These are phyloP conservation scores for Verticillium klebahnii DNA, from an alignment of 2,329 filamentous ascomycete species.

Conservation along the genomic window DNA sequence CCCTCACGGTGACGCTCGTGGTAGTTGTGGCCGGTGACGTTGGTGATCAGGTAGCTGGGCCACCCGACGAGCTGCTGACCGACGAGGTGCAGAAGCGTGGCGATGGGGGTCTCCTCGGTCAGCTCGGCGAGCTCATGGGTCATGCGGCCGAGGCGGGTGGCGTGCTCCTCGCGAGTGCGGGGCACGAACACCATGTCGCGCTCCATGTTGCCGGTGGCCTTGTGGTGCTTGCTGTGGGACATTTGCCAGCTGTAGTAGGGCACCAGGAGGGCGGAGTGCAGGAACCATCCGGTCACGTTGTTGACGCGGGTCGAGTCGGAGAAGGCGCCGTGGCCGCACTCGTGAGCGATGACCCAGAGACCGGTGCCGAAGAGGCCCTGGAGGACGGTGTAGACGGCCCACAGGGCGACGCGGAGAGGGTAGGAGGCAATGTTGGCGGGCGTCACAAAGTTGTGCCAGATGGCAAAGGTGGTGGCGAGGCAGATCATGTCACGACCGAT, in stretches of 20 bases:
- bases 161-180: conserved; percentile 79
- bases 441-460: conserved; percentile 87
- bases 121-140: conserved; percentile 83
- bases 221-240: conserved; percentile 99
- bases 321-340: conserved; percentile 97
- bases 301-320: conserved; percentile 88
- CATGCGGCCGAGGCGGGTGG: conserved; percentile 67
- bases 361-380: conserved; percentile 94
- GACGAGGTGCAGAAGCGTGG: conserved; percentile 69
- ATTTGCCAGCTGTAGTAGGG: conserved; percentile 99
- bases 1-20: conserved; percentile 90
- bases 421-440: conserved; percentile 74
- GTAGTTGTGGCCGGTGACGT: conserved; percentile 94
- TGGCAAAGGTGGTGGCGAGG: conserved; percentile 72
- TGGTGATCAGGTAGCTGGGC: conserved; percentile 86
- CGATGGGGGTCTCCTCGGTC: conserved; percentile 89
- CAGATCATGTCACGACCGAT: conserved; percentile 75
- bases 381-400: conserved; percentile 66
- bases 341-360: conserved; percentile 93
- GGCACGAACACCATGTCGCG: conserved; percentile 99
- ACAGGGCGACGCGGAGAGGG: conserved; percentile 59
- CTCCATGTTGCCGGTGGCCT: conserved; percentile 94
- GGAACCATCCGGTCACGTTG: conserved; percentile 86
- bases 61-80: conserved; percentile 88
- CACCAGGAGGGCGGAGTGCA: conserved; percentile 83